Conservation (phyloP, 805 yeast species). For the Zygosaccharomyces pseudorouxii region DNA sequence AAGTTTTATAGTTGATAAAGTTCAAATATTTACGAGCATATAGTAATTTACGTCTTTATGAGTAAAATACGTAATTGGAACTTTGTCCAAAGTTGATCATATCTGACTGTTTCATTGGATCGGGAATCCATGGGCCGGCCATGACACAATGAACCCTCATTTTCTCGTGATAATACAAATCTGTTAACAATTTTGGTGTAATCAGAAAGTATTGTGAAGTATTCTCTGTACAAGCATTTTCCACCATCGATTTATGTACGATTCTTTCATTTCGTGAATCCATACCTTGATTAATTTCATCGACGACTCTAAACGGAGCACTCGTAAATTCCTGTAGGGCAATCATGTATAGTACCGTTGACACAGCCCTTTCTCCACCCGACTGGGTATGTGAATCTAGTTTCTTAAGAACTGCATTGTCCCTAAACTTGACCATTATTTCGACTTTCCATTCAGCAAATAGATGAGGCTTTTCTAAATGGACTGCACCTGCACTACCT, state of each 20-base stretch:
- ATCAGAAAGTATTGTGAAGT: conserved; percentile 83
- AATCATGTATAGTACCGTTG: conserved; percentile 86
- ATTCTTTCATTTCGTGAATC: conserved; percentile 86
- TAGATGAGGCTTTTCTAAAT: conserved; percentile 43
- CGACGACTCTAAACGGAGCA: conserved; percentile 93
- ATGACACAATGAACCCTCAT: conserved; percentile 85
- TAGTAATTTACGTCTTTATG: conserved; percentile 5
- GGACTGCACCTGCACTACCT: conserved; percentile 84
- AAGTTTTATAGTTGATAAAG: conserved; percentile 3
- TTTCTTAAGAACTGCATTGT: conserved; percentile 60
- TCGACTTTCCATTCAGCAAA: conserved; percentile 78
- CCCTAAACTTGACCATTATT: conserved; percentile 81
- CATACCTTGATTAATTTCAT: conserved; percentile 99
- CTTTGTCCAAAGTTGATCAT: conserved; percentile 38
- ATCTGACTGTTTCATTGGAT: conserved; percentile 32
- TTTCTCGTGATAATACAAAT: conserved; percentile 66
- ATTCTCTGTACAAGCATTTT: conserved; percentile 63
- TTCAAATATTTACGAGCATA: conserved; percentile 5
- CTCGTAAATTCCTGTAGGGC: conserved; percentile 82
- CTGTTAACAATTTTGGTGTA: conserved; percentile 84
- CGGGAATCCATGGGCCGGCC: conserved; percentile 49
- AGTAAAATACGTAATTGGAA: conserved; percentile 22
- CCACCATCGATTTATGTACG: conserved; percentile 81
- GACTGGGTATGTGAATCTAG: conserved; percentile 88
- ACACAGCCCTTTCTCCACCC: conserved; percentile 96